phyloP scores from a whole-genome alignment of 2,329 filamentous ascomycete species.

The Alternaria rosae region DNA sequence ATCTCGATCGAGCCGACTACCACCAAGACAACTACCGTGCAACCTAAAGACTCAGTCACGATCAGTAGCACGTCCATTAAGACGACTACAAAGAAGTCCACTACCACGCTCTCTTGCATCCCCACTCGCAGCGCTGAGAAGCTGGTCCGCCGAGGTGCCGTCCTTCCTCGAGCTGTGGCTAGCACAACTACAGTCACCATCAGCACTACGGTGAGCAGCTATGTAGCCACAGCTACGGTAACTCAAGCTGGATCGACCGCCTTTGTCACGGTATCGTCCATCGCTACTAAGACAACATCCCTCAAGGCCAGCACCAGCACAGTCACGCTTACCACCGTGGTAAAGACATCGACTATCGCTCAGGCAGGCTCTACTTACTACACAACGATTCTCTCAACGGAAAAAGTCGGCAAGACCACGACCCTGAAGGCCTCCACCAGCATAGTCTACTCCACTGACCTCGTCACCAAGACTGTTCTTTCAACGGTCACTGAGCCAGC shows the following conservation, averaged over 20 bases:
- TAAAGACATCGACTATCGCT: conserved; percentile 30
- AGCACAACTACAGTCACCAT: conserved; percentile 33
- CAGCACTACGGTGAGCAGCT: conserved; percentile 33
- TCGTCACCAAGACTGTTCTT: conserved; percentile 14
- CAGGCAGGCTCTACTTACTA: conserved; percentile 30
- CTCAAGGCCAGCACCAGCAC: conserved; percentile 27
- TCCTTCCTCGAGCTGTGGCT: conserved; percentile 20
- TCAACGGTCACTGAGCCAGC: conserved; percentile 25
- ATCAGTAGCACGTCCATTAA: conserved; percentile 30
- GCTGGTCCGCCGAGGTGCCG: conserved; percentile 23
- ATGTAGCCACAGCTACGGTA: conserved; percentile 22
- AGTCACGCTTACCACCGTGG: conserved; percentile 26
- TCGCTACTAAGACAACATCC: conserved; percentile 17
- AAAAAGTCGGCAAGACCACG: conserved; percentile 23
- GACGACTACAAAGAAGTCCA: conserved; percentile 40
- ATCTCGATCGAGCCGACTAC: conserved; percentile 19
- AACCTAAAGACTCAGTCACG: conserved; percentile 27
- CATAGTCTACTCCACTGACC: conserved; percentile 18
- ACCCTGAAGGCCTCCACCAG: conserved; percentile 27
- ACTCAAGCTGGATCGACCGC: conserved; percentile 24
- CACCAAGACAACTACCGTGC: conserved; percentile 34
- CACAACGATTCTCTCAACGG: conserved; percentile 23
- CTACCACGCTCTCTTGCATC: conserved; percentile 34
- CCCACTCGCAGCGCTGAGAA: conserved; percentile 27
- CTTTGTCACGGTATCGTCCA: conserved; percentile 17